These are phyloP conservation scores for Truncatella angustata DNA, from an alignment of 2,329 filamentous ascomycete genomes.

Conservation along the genomic window DNA sequence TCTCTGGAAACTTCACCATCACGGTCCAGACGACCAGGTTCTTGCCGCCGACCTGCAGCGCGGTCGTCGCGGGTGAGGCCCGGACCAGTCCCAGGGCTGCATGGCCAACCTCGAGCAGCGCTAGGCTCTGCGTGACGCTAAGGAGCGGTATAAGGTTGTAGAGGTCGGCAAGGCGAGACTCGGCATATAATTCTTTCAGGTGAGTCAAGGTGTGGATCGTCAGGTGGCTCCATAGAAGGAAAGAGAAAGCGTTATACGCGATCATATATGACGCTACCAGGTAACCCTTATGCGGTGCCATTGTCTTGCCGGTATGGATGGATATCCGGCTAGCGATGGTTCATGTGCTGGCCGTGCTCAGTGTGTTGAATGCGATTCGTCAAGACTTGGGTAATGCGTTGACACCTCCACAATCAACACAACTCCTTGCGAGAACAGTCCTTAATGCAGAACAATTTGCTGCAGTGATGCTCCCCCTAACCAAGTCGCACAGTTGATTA, in stretches of 20 bases:
- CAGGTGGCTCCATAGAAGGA: constrained; percentile 16
- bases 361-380: no score
- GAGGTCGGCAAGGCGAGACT: background rate
- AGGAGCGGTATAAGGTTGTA: constrained; percentile 11
- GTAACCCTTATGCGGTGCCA: constrained; percentile 24
- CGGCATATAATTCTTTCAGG: background rate
- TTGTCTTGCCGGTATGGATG: no score
- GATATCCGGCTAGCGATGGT: background rate
- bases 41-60: constrained; percentile 65
- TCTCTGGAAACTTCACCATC: constrained; percentile 47
- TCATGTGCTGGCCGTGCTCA: no score
- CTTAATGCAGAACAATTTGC: no score
- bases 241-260: constrained; percentile 26
- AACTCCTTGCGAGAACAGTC: no score
- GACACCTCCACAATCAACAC: no score
- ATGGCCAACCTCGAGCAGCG: constrained; percentile 61
- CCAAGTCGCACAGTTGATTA: no score
- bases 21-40: constrained; percentile 67
- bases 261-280: no score
- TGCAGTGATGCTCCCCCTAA: no score
- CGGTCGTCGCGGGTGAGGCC: constrained; percentile 61
- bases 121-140: constrained; percentile 46
- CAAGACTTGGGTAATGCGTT: no score
- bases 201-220: constrained; percentile 4
- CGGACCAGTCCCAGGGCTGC: constrained; percentile 60